These are phyloP conservation scores for Leccinum cinnamomeum DNA, from an alignment of 1,284 basidiomycete species.

Conservation along the genomic window DNA sequence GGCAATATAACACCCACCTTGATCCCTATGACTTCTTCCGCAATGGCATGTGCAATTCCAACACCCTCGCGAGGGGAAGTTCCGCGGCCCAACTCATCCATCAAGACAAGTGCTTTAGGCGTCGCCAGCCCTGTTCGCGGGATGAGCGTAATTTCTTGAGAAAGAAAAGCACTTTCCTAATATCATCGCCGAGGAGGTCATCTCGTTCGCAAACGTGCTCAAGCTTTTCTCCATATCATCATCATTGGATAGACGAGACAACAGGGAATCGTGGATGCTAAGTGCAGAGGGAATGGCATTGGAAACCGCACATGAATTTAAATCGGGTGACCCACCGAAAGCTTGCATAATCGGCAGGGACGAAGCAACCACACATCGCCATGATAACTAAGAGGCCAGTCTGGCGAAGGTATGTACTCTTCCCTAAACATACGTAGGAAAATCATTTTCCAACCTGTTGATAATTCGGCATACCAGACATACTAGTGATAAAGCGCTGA, in stretches of 20 bases:
- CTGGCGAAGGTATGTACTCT: slow-evolving; percentile 91
- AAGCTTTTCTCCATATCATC: slow-evolving; percentile 85
- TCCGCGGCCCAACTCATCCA: slow-evolving; percentile 91
- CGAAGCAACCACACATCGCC: slow-evolving; percentile 88
- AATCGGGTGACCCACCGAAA: slow-evolving; percentile 52
- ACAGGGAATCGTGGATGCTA: slow-evolving; percentile 79
- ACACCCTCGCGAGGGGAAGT: slow-evolving; percentile 86
- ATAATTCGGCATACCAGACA: slow-evolving; percentile 61
- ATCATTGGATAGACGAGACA: slow-evolving; percentile 90
- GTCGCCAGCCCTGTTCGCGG: slow-evolving; percentile 67
- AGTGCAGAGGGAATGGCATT: background rate
- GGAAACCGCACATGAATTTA: background rate
- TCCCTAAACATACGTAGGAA: slow-evolving; percentile 50
- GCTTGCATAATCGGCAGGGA: slow-evolving; percentile 88
- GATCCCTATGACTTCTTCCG: slow-evolving; percentile 76
- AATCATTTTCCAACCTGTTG: background rate
- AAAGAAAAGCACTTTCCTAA: slow-evolving; percentile 48
- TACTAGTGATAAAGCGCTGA: slow-evolving; percentile 45
- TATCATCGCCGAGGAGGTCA: slow-evolving; percentile 89
- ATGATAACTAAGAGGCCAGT: slow-evolving; percentile 82
- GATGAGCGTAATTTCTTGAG: background rate
- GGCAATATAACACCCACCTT: slow-evolving; percentile 49
- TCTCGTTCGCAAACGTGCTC: slow-evolving; percentile 93
- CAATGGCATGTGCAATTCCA: slow-evolving; percentile 90
- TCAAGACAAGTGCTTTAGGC: slow-evolving; percentile 69